A percentile compares a stretch with the other conserved stretches of the same genome.
phyloP scores from a whole-genome alignment of 148 eudicot species.

The Rhododendron henanense region DNA sequence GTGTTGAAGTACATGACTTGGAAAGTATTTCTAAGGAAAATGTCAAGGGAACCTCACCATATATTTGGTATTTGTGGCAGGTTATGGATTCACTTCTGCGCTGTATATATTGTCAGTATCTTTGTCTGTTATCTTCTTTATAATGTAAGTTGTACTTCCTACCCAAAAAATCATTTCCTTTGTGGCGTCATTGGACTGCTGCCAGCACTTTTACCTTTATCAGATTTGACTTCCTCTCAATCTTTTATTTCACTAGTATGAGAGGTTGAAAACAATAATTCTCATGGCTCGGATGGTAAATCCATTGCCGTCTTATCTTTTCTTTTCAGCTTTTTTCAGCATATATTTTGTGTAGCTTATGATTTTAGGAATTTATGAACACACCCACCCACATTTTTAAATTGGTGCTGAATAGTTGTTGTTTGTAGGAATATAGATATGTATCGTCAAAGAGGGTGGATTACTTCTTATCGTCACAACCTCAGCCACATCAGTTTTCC shows the following conservation, averaged over 20 bases:
- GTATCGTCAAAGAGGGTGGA: constrained; percentile 60
- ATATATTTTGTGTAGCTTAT: neutral
- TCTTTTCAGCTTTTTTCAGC: neutral
- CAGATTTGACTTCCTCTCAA: constrained; percentile 1
- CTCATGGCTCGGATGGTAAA: neutral
- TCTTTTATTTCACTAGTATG: neutral
- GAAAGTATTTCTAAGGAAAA: neutral
- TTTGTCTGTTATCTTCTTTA: constrained; percentile 60
- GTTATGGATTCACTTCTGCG: constrained; percentile 59
- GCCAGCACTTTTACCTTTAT: neutral
- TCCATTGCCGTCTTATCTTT: neutral
- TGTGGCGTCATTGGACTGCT: neutral
- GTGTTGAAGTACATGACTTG: neutral
- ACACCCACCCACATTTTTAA: neutral
- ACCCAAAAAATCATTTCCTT: neutral
- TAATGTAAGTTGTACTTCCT: constrained; percentile 33
- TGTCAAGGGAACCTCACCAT: constrained; percentile 2
- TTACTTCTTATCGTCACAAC: constrained; percentile 65
- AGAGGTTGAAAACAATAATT: neutral
- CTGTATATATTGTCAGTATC: constrained; percentile 55
- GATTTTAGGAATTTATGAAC: neutral
- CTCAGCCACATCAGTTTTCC: constrained; percentile 77
- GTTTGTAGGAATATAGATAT: constrained; percentile 59
- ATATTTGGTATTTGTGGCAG: constrained; percentile 36
- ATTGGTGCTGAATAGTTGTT: neutral